Conservation (phyloP, 2,329 filamentous ascomycete species). For the Aspergillus ibericus region DNA sequence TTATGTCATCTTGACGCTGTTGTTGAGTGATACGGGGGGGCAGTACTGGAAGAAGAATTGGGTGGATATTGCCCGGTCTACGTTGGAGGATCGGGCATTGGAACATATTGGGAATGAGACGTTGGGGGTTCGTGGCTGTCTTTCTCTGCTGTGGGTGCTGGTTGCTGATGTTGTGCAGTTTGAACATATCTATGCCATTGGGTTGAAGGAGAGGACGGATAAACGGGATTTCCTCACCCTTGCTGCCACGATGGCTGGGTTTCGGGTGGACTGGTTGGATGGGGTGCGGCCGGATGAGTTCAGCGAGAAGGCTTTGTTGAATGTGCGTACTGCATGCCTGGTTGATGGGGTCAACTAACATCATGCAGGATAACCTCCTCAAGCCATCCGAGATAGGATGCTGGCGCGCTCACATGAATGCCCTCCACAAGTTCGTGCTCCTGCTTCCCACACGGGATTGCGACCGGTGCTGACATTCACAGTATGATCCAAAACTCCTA, state of each 20-base stretch:
- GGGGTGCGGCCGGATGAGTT: slow-evolving; percentile 45
- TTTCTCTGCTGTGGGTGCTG: background rate
- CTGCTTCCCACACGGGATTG: background rate
- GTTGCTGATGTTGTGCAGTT: slow-evolving; percentile 30
- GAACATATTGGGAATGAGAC: slow-evolving; percentile 29
- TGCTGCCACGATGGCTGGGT: slow-evolving; percentile 42
- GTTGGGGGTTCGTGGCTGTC: slow-evolving; percentile 22
- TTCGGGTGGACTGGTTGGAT: slow-evolving; percentile 48
- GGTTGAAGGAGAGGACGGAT: slow-evolving; percentile 50
- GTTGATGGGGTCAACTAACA: background rate
- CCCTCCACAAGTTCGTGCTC: slow-evolving; percentile 28
- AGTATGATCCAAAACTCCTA: slow-evolving; percentile 50
- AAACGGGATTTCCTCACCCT: slow-evolving; percentile 52
- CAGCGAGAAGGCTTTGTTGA: slow-evolving; percentile 46
- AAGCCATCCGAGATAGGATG: slow-evolving; percentile 34
- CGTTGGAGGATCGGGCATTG: slow-evolving; percentile 18
- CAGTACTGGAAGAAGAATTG: background rate
- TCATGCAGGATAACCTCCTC: background rate
- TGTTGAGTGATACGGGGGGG: background rate
- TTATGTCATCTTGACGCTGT: background rate
- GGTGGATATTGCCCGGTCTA: slow-evolving; percentile 6
- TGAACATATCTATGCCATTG: slow-evolving; percentile 49
- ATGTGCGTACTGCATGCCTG: slow-evolving; percentile 13
- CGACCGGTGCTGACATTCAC: background rate
- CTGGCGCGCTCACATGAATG: slow-evolving; percentile 45